A percentile compares a stretch with the other conserved stretches of the same genome.
Evolutionary conservation across 1,139 yeast genomes (phyloP).

Genomic region (Debaryomyces fabryi): DNA sequence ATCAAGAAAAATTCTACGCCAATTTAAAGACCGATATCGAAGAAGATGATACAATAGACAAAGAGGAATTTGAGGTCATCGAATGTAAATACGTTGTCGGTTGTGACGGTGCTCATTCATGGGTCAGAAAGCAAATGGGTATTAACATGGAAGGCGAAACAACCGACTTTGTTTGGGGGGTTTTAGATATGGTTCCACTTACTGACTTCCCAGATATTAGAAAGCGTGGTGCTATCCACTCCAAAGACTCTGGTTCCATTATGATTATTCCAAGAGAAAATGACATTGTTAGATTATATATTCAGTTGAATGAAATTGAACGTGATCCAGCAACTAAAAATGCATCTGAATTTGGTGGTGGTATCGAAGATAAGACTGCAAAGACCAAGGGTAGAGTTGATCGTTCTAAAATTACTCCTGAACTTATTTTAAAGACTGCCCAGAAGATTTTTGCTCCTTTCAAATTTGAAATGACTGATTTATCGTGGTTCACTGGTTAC

Average conservation of each 20-base stretch:
- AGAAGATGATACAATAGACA: constrained; percentile 6
- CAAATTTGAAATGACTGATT: constrained; percentile 28
- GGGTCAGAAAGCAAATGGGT: constrained; percentile 31
- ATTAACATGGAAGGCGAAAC: constrained; percentile 32
- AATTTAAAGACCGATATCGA: constrained; percentile 13
- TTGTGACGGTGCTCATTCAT: constrained; percentile 40
- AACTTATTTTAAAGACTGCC: constrained; percentile 31
- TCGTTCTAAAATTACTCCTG: constrained; percentile 29
- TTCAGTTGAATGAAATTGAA: constrained; percentile 25
- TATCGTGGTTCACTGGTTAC: constrained; percentile 38
- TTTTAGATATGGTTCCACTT: constrained; percentile 35
- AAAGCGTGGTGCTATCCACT: constrained; percentile 35
- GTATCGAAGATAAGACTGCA: constrained; percentile 10
- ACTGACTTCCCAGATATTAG: constrained; percentile 42
- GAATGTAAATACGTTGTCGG: constrained; percentile 38
- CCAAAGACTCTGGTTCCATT: constrained; percentile 32
- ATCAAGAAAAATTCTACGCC: constrained; percentile 18
- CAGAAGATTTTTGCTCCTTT: constrained; percentile 32
- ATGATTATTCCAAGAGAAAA: constrained; percentile 40
- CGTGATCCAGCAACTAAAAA: constrained; percentile 16
- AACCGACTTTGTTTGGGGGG: constrained; percentile 42
- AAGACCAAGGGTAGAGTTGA: constrained; percentile 27
- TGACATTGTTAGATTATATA: constrained; percentile 34
- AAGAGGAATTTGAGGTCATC: constrained; percentile 18
- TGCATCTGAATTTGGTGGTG: constrained; percentile 10